These are phyloP conservation scores for Globisporangium paddicum DNA, from an alignment of 352 stramenopile genomes.

Conservation along the genomic window DNA sequence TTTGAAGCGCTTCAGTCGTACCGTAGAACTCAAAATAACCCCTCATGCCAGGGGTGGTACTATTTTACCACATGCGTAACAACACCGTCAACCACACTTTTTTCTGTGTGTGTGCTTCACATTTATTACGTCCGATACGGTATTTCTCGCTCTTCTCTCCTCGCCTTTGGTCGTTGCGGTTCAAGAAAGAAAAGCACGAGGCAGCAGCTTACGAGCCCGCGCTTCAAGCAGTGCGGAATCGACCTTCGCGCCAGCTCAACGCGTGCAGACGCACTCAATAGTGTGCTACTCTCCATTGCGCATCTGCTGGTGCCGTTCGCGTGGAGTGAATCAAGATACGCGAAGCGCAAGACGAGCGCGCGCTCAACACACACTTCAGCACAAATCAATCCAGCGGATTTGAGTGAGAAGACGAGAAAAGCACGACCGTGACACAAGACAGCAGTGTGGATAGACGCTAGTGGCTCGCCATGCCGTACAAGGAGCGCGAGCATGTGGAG, in stretches of 20 bases:
- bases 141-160: not conserved
- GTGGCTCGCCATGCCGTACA: conserved; percentile 17
- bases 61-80: not conserved
- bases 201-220: not conserved
- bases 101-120: not conserved
- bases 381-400: not conserved
- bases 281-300: not conserved
- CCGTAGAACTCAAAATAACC: not conserved
- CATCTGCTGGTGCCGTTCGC: not conserved
- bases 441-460: not conserved
- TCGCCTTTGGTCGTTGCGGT: not conserved
- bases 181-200: conserved; percentile 7
- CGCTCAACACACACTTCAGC: not conserved
- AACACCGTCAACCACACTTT: not conserved
- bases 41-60: not conserved
- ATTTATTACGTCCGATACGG: conserved; percentile 1
- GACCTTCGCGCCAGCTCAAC: not conserved
- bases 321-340: not conserved
- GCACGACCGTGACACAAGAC: not conserved
- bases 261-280: too few relatives aligned
- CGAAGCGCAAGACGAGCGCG: not conserved
- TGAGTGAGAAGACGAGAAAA: conserved; percentile 2
- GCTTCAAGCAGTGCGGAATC: conserved; percentile 6
- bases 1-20: not conserved
- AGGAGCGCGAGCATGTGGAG: conserved; percentile 70